Percentiles rank a stretch among this genome's conserved stretches.
Evolutionary conservation across 306 rosid genomes (phyloP).

Genomic region (Trichosanthes cucumerina): DNA sequence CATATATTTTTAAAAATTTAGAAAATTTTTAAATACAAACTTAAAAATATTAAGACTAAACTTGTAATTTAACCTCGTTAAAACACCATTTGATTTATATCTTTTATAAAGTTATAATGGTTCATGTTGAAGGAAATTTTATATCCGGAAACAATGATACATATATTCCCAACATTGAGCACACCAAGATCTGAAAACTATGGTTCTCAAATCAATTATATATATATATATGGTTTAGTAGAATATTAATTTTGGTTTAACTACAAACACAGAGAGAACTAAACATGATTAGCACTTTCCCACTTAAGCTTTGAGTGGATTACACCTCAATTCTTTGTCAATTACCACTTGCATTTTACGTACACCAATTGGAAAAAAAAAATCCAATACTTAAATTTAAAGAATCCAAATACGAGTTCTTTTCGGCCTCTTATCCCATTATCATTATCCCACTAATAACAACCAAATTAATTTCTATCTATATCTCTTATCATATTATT

Average conservation of each 20-base stretch:
- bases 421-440: not conserved
- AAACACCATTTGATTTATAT: not conserved
- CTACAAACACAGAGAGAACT: not conserved
- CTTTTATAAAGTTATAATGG: not conserved
- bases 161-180: not conserved
- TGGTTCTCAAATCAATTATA: not conserved
- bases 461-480: not conserved
- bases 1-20: no score
- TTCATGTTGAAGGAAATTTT: not conserved
- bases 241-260: not conserved
- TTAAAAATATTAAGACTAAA: no score
- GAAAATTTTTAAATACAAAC: no score
- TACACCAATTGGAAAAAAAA: not conserved
- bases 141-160: not conserved
- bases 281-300: not conserved
- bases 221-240: not conserved
- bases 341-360: slow-evolving; percentile 1
- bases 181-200: not conserved
- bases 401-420: not conserved
- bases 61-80: no score
- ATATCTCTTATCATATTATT: not conserved
- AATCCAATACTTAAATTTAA: not conserved
- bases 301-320: slow-evolving; percentile 3
- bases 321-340: not conserved
- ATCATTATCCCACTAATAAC: not conserved